These are phyloP conservation scores for Cymbopogon flexuosus DNA, from an alignment of 202 grass and related monocot genomes.

Conservation along the genomic window DNA sequence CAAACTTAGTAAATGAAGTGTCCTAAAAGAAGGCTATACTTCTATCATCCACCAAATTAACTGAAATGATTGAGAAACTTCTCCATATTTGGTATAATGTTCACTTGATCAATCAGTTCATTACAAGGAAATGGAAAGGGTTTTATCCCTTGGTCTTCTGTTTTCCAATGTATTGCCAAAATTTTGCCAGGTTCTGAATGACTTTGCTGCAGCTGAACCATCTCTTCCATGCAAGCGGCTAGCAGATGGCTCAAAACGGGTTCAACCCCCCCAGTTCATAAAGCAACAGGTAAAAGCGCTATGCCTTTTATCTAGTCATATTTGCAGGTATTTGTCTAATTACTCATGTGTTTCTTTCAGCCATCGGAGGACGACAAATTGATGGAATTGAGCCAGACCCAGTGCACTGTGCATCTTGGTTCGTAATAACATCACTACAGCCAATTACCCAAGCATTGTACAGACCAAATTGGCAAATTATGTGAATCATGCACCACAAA, in stretches of 20 bases:
- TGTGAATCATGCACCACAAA: constrained; percentile 15
- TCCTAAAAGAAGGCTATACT: too few species aligned
- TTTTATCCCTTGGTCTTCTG: not conserved
- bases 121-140: not conserved
- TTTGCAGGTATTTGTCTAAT: not conserved
- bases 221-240: constrained; percentile 68
- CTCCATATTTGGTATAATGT: too few species aligned
- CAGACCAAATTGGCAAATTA: constrained; percentile 1
- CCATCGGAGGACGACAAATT: constrained; percentile 41
- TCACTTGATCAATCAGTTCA: not conserved
- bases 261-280: too few species aligned
- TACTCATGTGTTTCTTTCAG: constrained; percentile 37
- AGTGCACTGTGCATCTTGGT: constrained; percentile 53
- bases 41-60: too few species aligned
- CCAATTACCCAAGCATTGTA: constrained; percentile 25
- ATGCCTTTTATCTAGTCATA: not conserved
- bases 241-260: constrained; percentile 1
- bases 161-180: constrained; percentile 45
- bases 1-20: not conserved
- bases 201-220: constrained; percentile 69
- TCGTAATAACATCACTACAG: constrained; percentile 23
- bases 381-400: constrained; percentile 24
- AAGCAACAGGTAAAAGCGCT: not conserved
- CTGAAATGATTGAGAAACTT: too few species aligned
- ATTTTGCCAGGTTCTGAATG: constrained; percentile 83